phyloP scores from a whole-genome alignment of 1,284 basidiomycete species.

The Leccinum huronense region DNA sequence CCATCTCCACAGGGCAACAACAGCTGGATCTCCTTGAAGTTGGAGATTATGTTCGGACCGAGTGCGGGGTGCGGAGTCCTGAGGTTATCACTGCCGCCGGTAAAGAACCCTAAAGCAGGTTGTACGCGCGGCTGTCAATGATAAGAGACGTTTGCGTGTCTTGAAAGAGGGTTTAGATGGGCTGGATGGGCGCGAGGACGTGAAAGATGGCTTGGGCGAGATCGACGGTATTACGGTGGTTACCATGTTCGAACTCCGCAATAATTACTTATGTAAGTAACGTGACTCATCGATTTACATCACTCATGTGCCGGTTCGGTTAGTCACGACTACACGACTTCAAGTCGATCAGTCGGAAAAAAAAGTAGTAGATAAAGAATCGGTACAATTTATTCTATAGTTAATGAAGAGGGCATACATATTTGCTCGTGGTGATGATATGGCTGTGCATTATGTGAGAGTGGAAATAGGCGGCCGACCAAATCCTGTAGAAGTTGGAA shows the following conservation, averaged over 20 bases:
- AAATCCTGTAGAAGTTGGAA: slow-evolving; percentile 24
- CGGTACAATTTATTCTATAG: no score
- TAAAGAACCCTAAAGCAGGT: slow-evolving; percentile 84
- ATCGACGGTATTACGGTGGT: slow-evolving; percentile 4
- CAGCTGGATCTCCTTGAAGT: slow-evolving; percentile 56
- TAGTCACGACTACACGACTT: no score
- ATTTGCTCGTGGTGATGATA: slow-evolving; percentile 24
- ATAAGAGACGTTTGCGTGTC: slow-evolving; percentile 64
- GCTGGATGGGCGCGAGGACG: slow-evolving; percentile 14
- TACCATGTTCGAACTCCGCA: no score
- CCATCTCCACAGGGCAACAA: slow-evolving; percentile 83
- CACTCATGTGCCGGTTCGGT: no score
- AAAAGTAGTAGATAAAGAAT: no score
- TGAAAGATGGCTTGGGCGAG: slow-evolving; percentile 17
- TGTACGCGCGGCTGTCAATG: slow-evolving; percentile 92
- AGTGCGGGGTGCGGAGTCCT: slow-evolving; percentile 43
- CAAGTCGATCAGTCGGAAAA: no score
- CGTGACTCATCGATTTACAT: no score
- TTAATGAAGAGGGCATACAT: no score
- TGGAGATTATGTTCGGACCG: slow-evolving; percentile 63
- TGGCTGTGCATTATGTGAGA: slow-evolving; percentile 20
- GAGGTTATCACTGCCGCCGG: slow-evolving; percentile 31
- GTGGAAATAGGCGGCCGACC: slow-evolving; percentile 35
- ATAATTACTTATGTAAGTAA: no score
- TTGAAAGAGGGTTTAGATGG: slow-evolving; percentile 33